Evolutionary conservation across 1,284 basidiomycete species (phyloP), one percentile per base, ranked within the genome.

Genomic region (Cronartium quercuum): DNA sequence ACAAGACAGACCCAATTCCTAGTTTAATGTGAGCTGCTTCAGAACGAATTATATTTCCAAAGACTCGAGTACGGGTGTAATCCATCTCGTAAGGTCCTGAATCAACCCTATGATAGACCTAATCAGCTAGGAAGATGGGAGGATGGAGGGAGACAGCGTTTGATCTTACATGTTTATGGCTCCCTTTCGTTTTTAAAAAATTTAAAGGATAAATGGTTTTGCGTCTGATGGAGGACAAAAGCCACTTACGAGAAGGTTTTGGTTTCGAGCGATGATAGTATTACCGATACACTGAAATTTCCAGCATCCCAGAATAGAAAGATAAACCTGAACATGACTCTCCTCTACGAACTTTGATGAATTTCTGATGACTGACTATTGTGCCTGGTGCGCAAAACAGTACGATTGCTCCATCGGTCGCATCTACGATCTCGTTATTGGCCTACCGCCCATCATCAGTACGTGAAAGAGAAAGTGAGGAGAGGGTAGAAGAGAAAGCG

Each of bases 341-440:
- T n/a, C n/a, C n/a, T n/a, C n/a, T n/a, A n/a, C n/a, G n/a, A n/a
- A n/a, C n/a, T n/a, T n/a, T n/a, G n/a, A 38, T 13, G 13, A 58
- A 69, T 44, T 29, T 64, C 18, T 6, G 34, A 13, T 13, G 24
- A 34, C 69, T 37, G 9, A 71, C 69, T 42, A 67, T 47, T 44
- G 71, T 75, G 12, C 71, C 71, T 5, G 71, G 51, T 18, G 71
- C 71, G 34, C 71, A 75, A 75, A 75, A 75, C 37, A 75, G 58
- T 35, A 75, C 71, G 65, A 75, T 75, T 1, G 51, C 71, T 10
- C 71, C 71, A 62, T 75, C 71, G 15, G 71, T 75, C 4, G 71
- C 71, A 67, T 75, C 71, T 13, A 67, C 58, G 58, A 75, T 75
- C 57, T 75, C 71, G n/a, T 75, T 75, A 24, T 67, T 75, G 34